Evolutionary conservation across 2,329 filamentous ascomycete genomes (phyloP), one percentile per base, ranked within the genome.

Genomic region (Colletotrichum sp.): DNA sequence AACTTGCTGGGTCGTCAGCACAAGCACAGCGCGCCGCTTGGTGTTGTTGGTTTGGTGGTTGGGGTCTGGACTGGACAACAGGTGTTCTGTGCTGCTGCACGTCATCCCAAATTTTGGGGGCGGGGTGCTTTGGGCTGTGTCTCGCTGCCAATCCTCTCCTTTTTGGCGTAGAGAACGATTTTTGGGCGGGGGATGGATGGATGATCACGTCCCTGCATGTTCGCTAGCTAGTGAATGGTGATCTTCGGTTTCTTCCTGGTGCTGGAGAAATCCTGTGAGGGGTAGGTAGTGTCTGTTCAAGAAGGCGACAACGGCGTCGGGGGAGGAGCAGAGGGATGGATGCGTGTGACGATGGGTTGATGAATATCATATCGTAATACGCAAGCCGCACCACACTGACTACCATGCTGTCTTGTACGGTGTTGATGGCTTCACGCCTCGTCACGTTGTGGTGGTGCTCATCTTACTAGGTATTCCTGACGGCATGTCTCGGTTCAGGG

Each of bases 341-440:
- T 43, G 8, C 43, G 43, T 52, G 43, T 52, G 43, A 52, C n/a
- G 43, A 52, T 52, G 10, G n/a, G n/a, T 28, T 10, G 43, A 48
- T 10, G 43, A n/a, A n/a, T 48, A n/a, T 48, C 43, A 48, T 13
- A 48, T 48, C 43, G 43, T 48, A 21, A 21, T 48, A 48, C 6
- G 43, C 0, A 52, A 52, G 43, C 6, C n/a, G 18, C n/a, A 52
- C n/a, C n/a, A 8, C 4, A 52, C 43, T 52, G 10, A 52, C 43
- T 24, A 13, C 43, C 43, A 48, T 12, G 6, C 43, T 52, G 2
- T 52, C 43, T 24, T 21, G 6, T 21, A 52, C 43, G 12, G 43
- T 7, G 0, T 52, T 3, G 3, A 0, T 4, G 43, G 43, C 10
- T 48, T 48, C 1, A 0, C 3, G 43, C 43, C 43, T 21, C n/a